Evolutionary conservation across 2,329 filamentous ascomycete genomes (phyloP).

Genomic region (Aureobasidium leucospermi): DNA sequence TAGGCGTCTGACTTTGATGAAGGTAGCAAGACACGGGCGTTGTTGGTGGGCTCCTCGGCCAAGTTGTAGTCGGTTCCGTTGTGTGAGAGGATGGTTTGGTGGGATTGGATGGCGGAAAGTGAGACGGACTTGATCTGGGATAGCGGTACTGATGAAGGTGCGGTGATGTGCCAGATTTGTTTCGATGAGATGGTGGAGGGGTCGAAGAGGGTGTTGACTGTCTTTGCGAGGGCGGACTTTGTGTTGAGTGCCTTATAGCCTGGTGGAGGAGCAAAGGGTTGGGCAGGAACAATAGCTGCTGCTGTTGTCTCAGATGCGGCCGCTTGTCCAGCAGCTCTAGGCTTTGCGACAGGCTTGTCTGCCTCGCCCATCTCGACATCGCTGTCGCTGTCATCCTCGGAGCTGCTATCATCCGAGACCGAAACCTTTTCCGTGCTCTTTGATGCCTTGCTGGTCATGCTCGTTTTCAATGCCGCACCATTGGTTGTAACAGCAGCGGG

Average conservation of each 20-base stretch:
- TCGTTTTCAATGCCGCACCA: constrained; percentile 20
- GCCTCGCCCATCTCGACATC: constrained; percentile 22
- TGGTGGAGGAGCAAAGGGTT: constrained; percentile 29
- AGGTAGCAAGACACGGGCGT: constrained; percentile 19
- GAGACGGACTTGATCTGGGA: constrained; percentile 58
- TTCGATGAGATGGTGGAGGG: constrained; percentile 55
- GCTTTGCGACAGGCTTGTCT: constrained; percentile 15
- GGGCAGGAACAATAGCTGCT: constrained; percentile 6
- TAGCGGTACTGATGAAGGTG: constrained; percentile 62
- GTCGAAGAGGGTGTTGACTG: constrained; percentile 44
- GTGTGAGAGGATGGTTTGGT: constrained; percentile 53
- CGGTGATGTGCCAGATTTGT: constrained; percentile 75
- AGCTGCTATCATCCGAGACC: constrained; percentile 20
- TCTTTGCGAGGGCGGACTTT: constrained; percentile 33
- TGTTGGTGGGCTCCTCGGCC: constrained; percentile 15
- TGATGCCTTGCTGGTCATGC: constrained; percentile 20
- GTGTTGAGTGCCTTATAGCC: constrained; percentile 44
- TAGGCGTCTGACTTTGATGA: constrained; percentile 24
- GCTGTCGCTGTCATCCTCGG: not conserved
- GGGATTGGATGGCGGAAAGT: constrained; percentile 49
- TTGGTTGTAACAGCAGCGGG: constrained; percentile 18
- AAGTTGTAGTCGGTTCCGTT: constrained; percentile 53
- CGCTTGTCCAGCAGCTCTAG: constrained; percentile 1
- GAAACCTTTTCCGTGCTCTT: constrained; percentile 4
- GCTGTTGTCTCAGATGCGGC: not conserved